Conservation (phyloP, 2,329 filamentous ascomycete species). For the Cladosporium sp. region DNA sequence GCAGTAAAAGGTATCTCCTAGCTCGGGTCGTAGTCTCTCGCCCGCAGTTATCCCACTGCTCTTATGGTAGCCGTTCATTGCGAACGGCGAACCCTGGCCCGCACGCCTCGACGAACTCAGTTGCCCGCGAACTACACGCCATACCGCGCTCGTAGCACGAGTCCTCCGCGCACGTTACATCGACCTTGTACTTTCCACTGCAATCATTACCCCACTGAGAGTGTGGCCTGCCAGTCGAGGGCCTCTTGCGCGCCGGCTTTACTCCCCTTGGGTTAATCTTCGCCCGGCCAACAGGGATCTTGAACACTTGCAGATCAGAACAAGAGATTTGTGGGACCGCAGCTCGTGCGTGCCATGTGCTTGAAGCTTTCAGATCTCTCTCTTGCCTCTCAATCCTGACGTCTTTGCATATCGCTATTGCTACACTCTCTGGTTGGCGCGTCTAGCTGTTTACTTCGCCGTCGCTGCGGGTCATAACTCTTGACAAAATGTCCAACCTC, state of each 20-base stretch:
- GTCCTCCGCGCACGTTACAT: not conserved
- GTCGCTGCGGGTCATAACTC: not conserved
- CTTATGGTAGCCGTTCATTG: not conserved
- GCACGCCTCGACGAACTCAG: not conserved
- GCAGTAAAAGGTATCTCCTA: not conserved
- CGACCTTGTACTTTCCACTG: not conserved
- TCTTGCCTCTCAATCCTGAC: not conserved
- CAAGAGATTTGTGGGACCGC: conserved; percentile 4
- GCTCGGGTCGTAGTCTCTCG: not conserved
- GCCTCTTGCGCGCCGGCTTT: not conserved
- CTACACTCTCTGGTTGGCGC: not conserved
- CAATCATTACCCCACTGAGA: not conserved
- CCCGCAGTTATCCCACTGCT: conserved; percentile 1
- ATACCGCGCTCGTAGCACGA: not conserved
- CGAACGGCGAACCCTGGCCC: not conserved
- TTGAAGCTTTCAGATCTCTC: conserved; percentile 3
- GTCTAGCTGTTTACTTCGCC: not conserved
- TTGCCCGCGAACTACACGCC: not conserved
- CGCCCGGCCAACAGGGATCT: not conserved
- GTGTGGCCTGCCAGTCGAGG: not conserved
- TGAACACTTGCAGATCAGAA: conserved; percentile 3
- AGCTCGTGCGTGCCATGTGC: conserved; percentile 18
- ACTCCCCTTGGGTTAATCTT: not conserved
- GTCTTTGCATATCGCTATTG: not conserved
- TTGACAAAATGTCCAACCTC: not conserved